Conservation (phyloP, 768 basidiomycete species). For the Russula foetens region DNA sequence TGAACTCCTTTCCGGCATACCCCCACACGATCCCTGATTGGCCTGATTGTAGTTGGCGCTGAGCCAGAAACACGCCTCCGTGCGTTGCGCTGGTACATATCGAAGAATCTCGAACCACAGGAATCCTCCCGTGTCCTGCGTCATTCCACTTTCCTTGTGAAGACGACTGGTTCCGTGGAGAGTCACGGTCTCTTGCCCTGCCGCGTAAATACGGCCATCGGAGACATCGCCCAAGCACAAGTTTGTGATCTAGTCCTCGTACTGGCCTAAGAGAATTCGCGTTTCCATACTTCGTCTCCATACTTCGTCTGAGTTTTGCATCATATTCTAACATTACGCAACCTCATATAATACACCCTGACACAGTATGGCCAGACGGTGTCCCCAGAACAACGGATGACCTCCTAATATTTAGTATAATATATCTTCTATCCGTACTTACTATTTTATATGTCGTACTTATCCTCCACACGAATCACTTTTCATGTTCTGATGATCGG, state of each 20-base stretch:
- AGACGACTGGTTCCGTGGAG: neutral
- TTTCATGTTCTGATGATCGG: too few relatives aligned
- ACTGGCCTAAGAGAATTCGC: neutral
- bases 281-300: neutral
- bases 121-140: constrained; percentile 9
- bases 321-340: neutral
- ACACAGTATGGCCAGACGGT: neutral
- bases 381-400: neutral
- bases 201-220: constrained; percentile 12
- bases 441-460: constrained; percentile 1
- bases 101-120: constrained; percentile 7
- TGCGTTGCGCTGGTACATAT: constrained; percentile 16
- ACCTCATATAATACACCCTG: neutral
- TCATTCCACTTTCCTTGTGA: constrained; percentile 8
- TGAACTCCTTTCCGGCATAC: neutral
- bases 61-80: constrained; percentile 15
- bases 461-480: neutral
- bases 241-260: constrained; percentile 11
- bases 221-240: constrained; percentile 3
- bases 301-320: neutral
- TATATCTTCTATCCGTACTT: neutral
- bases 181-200: neutral
- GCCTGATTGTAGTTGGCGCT: neutral
- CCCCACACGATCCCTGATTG: neutral
- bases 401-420: neutral